These are phyloP conservation scores for Scedosporium minutisporum DNA, from an alignment of 2,329 filamentous ascomycete species.

Conservation along the genomic window DNA sequence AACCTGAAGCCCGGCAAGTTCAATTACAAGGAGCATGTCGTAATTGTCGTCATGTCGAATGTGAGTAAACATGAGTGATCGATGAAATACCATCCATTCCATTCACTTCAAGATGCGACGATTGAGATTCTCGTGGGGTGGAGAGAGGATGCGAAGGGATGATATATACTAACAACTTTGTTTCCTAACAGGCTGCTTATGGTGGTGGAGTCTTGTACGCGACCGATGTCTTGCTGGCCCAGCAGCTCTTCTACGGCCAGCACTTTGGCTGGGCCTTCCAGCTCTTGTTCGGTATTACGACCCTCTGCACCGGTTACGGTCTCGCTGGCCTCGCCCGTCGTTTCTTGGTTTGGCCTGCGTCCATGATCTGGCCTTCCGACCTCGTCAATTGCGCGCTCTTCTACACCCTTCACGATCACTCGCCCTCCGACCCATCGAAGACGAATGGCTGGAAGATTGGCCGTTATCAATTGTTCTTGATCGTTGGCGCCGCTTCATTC, in stretches of 20 bases:
- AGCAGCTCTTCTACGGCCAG: constrained; percentile 40
- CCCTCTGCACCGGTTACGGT: constrained; percentile 54
- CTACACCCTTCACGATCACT: constrained; percentile 54
- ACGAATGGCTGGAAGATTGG: constrained; percentile 49
- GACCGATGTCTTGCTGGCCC: constrained; percentile 34
- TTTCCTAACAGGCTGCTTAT: constrained; percentile 38
- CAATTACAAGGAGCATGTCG: constrained; percentile 53
- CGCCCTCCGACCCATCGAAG: constrained; percentile 37
- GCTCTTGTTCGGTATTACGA: constrained; percentile 49
- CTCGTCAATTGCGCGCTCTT: constrained; percentile 54
- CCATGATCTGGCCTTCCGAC: constrained; percentile 56
- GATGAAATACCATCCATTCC: not conserved
- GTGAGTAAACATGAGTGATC: constrained; percentile 26
- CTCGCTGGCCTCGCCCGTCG: constrained; percentile 49
- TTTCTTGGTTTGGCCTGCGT: constrained; percentile 51
- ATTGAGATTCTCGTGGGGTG: not conserved
- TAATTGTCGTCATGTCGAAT: constrained; percentile 56
- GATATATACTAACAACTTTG: constrained; percentile 10
- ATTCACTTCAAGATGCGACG: not conserved
- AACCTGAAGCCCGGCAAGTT: constrained; percentile 48
- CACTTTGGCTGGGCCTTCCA: constrained; percentile 49
- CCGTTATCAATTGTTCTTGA: constrained; percentile 48
- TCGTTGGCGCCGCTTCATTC: constrained; percentile 39
- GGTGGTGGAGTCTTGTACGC: constrained; percentile 49
- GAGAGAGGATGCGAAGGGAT: not conserved